Evolutionary conservation across 2,329 filamentous ascomycete genomes (phyloP).

Genomic region (Mollisia scopiformis): DNA sequence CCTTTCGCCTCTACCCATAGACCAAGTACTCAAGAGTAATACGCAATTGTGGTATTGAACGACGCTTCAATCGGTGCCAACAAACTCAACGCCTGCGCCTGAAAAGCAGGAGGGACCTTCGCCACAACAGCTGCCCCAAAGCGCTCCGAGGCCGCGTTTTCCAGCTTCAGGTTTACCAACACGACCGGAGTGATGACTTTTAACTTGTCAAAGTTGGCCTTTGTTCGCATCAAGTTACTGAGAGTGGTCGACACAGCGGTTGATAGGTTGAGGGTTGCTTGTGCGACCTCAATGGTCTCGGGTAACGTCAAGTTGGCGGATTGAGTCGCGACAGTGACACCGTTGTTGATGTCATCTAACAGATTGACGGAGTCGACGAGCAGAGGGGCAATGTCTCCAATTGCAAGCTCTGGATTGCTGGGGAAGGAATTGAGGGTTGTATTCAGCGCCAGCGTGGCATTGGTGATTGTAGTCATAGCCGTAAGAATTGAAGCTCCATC

Average conservation of each 20-base stretch:
- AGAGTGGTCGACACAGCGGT: slow-evolving; percentile 52
- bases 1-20: background rate
- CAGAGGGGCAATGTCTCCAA: slow-evolving; percentile 39
- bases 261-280: slow-evolving; percentile 48
- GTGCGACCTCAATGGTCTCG: slow-evolving; percentile 43
- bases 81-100: slow-evolving; percentile 31
- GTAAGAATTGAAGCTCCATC: slow-evolving; percentile 27
- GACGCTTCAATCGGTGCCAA: slow-evolving; percentile 49
- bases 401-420: slow-evolving; percentile 10
- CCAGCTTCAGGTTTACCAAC: slow-evolving; percentile 43
- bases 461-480: slow-evolving; percentile 26
- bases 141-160: slow-evolving; percentile 43
- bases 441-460: slow-evolving; percentile 25
- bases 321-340: slow-evolving; percentile 40
- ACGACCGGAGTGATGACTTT: slow-evolving; percentile 43
- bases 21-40: slow-evolving; percentile 3
- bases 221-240: slow-evolving; percentile 33
- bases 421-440: slow-evolving; percentile 18
- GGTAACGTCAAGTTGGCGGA: slow-evolving; percentile 42
- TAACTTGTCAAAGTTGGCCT: slow-evolving; percentile 48
- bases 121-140: slow-evolving; percentile 22
- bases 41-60: slow-evolving; percentile 54
- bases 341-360: slow-evolving; percentile 43
- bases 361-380: slow-evolving; percentile 41
- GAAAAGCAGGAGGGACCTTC: slow-evolving; percentile 21